phyloP scores from a whole-genome alignment of 805 yeast genomes.

The Tetrapisispora iriomotensis region DNA sequence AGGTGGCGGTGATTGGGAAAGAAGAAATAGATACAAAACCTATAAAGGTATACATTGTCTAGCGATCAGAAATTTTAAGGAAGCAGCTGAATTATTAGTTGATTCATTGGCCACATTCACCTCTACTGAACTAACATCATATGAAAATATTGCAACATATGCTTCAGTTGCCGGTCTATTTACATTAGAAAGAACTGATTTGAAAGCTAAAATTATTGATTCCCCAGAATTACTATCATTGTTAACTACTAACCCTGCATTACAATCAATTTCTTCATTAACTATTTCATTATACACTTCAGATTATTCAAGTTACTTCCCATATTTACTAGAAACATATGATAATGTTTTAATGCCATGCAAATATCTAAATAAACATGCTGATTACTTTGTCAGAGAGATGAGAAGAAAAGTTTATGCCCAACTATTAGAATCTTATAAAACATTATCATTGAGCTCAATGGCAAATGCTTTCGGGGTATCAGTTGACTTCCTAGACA shows the following conservation, averaged over 20 bases:
- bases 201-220: constrained; percentile 78
- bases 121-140: constrained; percentile 78
- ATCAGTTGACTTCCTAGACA: constrained; percentile 75
- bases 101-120: constrained; percentile 95
- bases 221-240: constrained; percentile 87
- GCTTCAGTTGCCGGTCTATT: constrained; percentile 85
- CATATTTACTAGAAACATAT: constrained; percentile 65
- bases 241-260: constrained; percentile 54
- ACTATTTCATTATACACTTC: constrained; percentile 83
- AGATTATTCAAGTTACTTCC: constrained; percentile 74
- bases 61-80: constrained; percentile 77
- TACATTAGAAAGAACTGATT: constrained; percentile 69
- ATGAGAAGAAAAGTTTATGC: constrained; percentile 92
- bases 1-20: constrained; percentile 99
- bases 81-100: constrained; percentile 75
- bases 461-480: constrained; percentile 95
- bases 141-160: constrained; percentile 82
- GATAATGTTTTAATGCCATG: constrained; percentile 57
- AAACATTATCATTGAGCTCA: constrained; percentile 76
- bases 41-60: constrained; percentile 76
- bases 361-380: constrained; percentile 64
- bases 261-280: constrained; percentile 74
- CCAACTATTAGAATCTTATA: constrained; percentile 88
- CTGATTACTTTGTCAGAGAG: constrained; percentile 80
- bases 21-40: constrained; percentile 89